Evolutionary conservation across 192 early-diverging fungal species (phyloP).

Genomic region (Pilaira anomala): DNA sequence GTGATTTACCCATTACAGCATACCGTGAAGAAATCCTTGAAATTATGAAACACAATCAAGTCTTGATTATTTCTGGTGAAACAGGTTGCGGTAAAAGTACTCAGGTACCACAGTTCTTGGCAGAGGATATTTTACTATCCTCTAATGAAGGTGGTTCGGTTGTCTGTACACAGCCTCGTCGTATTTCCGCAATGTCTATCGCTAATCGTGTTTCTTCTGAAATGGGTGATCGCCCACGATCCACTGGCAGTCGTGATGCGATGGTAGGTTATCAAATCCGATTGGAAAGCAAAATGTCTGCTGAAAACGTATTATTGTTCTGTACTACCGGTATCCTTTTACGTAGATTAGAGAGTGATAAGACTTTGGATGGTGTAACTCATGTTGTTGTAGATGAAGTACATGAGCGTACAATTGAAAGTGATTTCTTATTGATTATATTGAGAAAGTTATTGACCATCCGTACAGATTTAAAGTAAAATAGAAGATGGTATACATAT

Average conservation of each 20-base stretch:
- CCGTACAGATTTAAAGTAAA: slow-evolving; percentile 52
- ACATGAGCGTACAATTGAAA: slow-evolving; percentile 73
- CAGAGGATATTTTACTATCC: slow-evolving; percentile 52
- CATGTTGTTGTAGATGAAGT: slow-evolving; percentile 79
- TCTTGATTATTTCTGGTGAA: slow-evolving; percentile 76
- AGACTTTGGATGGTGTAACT: slow-evolving; percentile 51
- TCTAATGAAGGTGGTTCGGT: slow-evolving; percentile 38
- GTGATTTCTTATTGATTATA: slow-evolving; percentile 71
- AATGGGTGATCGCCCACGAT: slow-evolving; percentile 56
- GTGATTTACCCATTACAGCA: slow-evolving; percentile 58
- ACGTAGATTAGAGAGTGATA: slow-evolving; percentile 62
- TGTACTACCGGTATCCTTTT: slow-evolving; percentile 79
- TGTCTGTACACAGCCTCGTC: slow-evolving; percentile 68
- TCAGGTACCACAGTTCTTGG: slow-evolving; percentile 77
- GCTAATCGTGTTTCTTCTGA: slow-evolving; percentile 73
- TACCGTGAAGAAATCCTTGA: slow-evolving; percentile 57
- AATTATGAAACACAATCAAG: slow-evolving; percentile 47
- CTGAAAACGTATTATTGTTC: slow-evolving; percentile 63
- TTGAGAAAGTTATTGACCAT: slow-evolving; percentile 50
- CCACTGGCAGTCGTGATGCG: slow-evolving; percentile 47
- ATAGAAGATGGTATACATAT: slow-evolving; percentile 35
- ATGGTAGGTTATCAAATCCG: slow-evolving; percentile 77
- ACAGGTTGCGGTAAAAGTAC: slow-evolving; percentile 78
- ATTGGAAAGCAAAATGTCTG: slow-evolving; percentile 51
- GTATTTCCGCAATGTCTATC: slow-evolving; percentile 81